Percentiles rank a stretch among this genome's conserved stretches.
phyloP scores from a whole-genome alignment of 1,284 basidiomycete genomes.

The Marasmius fiardii region DNA sequence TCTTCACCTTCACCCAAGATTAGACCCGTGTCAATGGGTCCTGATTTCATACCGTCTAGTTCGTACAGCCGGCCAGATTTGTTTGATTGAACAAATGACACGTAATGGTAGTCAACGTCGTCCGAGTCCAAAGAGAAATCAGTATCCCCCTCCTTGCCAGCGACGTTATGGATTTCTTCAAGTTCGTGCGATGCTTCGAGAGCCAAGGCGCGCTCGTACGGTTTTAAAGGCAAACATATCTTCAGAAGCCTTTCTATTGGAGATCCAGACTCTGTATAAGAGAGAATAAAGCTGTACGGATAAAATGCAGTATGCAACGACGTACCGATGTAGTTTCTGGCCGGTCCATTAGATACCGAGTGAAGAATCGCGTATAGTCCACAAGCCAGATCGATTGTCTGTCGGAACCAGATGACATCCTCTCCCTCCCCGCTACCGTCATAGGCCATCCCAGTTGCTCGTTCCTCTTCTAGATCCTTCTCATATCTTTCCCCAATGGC shows the following conservation, averaged over 20 bases:
- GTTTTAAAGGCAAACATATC: slow-evolving; percentile 21
- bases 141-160: slow-evolving; percentile 24
- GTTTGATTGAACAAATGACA: slow-evolving; percentile 28
- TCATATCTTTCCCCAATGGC: slow-evolving; percentile 20
- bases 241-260: slow-evolving; percentile 23
- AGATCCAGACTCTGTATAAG: slow-evolving; percentile 22
- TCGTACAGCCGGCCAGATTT: slow-evolving; percentile 28
- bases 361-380: slow-evolving; percentile 32
- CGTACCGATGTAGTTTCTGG: slow-evolving; percentile 23
- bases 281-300: not conserved
- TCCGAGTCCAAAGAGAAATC: slow-evolving; percentile 21
- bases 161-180: slow-evolving; percentile 25
- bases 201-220: slow-evolving; percentile 24
- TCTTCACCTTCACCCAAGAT: slow-evolving; percentile 23
- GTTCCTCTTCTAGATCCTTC: slow-evolving; percentile 18
- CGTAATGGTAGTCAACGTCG: slow-evolving; percentile 29
- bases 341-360: slow-evolving; percentile 25
- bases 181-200: slow-evolving; percentile 29
- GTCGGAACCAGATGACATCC: slow-evolving; percentile 30
- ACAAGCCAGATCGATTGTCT: slow-evolving; percentile 33
- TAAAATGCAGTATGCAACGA: not conserved
- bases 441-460: slow-evolving; percentile 22
- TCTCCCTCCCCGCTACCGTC: slow-evolving; percentile 26
- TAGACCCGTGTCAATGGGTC: slow-evolving; percentile 28
- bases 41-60: slow-evolving; percentile 31